These are phyloP conservation scores for Auriculariales sp. DNA, from an alignment of 768 basidiomycete species.

Conservation along the genomic window DNA sequence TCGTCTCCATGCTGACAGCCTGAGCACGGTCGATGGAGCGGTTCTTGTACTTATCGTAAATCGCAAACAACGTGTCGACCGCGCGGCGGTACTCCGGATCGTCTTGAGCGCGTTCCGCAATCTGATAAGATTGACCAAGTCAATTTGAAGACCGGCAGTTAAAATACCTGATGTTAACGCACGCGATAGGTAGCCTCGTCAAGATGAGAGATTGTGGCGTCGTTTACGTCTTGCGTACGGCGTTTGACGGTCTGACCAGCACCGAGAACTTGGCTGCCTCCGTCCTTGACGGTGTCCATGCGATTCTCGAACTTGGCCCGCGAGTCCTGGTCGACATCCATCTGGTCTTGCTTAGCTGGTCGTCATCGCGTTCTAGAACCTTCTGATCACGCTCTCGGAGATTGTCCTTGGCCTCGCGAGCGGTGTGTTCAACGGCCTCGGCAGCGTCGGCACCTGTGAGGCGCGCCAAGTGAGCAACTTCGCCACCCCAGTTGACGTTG, in stretches of 20 bases:
- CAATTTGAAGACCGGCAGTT: background rate
- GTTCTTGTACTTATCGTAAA: constrained; percentile 43
- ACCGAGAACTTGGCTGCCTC: constrained; percentile 43
- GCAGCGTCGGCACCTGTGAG: constrained; percentile 54
- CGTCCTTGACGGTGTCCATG: constrained; percentile 49
- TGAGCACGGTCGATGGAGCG: constrained; percentile 34
- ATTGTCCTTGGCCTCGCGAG: constrained; percentile 33
- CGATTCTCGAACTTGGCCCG: constrained; percentile 47
- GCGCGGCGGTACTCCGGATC: constrained; percentile 45
- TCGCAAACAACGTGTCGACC: constrained; percentile 40
- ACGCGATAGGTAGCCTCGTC: constrained; percentile 42
- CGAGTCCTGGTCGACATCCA: constrained; percentile 34
- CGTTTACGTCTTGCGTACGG: constrained; percentile 28
- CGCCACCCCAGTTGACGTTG: constrained; percentile 42
- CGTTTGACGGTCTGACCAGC: constrained; percentile 28
- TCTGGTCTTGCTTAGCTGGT: constrained; percentile 31
- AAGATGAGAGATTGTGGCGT: constrained; percentile 27
- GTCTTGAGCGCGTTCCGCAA: constrained; percentile 48
- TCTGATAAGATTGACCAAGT: constrained; percentile 19
- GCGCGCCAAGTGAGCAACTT: constrained; percentile 51
- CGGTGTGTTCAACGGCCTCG: constrained; percentile 39
- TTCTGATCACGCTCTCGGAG: constrained; percentile 42
- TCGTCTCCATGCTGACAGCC: constrained; percentile 19
- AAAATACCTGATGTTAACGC: background rate
- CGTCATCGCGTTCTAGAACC: constrained; percentile 46